Evolutionary conservation across 2,329 filamentous ascomycete species (phyloP).

Genomic region (Penicillium sp.): DNA sequence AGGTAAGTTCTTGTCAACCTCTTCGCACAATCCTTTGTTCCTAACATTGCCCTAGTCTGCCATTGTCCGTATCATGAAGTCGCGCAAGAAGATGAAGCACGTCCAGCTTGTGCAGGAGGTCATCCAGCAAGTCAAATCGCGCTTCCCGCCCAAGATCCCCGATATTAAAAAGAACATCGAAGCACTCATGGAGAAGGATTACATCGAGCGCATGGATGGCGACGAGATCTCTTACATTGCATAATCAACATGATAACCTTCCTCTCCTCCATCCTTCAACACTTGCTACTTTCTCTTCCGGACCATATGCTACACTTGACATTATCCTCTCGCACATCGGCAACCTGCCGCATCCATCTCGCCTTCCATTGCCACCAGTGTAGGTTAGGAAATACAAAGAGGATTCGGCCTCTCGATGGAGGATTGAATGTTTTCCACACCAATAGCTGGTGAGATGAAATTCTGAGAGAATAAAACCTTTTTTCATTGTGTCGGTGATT

Average conservation of each 20-base stretch:
- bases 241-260: slow-evolving; percentile 47
- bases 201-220: slow-evolving; percentile 90
- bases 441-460: slow-evolving; percentile 1
- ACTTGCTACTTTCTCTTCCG: slow-evolving; percentile 9
- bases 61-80: slow-evolving; percentile 99
- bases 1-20: slow-evolving; percentile 64
- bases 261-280: slow-evolving; percentile 4
- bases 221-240: slow-evolving; percentile 95
- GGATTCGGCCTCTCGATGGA: neutral
- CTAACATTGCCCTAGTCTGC: slow-evolving; percentile 66
- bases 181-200: slow-evolving; percentile 97
- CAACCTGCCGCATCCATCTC: neutral
- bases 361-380: neutral
- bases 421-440: neutral
- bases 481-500: slow-evolving; percentile 18
- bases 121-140: slow-evolving; percentile 89
- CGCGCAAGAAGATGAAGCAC: slow-evolving; percentile 98
- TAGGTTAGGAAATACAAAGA: neutral
- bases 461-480: slow-evolving; percentile 11
- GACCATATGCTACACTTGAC: neutral
- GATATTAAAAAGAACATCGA: slow-evolving; percentile 99
- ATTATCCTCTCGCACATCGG: neutral
- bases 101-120: slow-evolving; percentile 90
- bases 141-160: slow-evolving; percentile 87
- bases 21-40: slow-evolving; percentile 6